phyloP scores from a whole-genome alignment of 1,284 basidiomycete genomes.

The Microbotryum silenes-acaulis region DNA sequence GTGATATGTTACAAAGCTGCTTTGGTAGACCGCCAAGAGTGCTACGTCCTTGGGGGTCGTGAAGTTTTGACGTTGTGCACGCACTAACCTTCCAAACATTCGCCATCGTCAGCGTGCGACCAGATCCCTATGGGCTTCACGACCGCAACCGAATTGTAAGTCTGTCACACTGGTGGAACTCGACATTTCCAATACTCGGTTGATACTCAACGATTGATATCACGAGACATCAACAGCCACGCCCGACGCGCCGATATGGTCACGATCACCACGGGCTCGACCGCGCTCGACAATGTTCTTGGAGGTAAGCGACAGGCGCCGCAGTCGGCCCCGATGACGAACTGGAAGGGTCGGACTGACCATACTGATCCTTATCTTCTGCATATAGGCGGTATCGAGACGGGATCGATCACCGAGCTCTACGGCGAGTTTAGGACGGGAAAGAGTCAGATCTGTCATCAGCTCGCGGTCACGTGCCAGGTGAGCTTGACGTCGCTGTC shows the following conservation, averaged over 20 bases:
- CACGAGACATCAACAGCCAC: slow-evolving; percentile 50
- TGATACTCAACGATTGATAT: no score
- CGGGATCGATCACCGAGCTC: slow-evolving; percentile 94
- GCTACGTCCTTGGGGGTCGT: neutral
- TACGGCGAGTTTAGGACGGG: slow-evolving; percentile 99
- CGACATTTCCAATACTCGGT: neutral
- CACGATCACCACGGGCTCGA: slow-evolving; percentile 93
- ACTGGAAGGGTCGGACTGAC: neutral
- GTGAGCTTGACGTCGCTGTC: slow-evolving; percentile 34
- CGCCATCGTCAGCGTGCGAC: slow-evolving; percentile 63
- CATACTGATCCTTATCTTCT: slow-evolving; percentile 2
- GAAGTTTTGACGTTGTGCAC: neutral
- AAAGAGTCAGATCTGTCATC: slow-evolving; percentile 97
- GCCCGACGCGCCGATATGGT: slow-evolving; percentile 91
- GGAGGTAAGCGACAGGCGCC: slow-evolving; percentile 56
- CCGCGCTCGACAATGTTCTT: slow-evolving; percentile 88
- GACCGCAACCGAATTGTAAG: slow-evolving; percentile 76
- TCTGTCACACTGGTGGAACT: neutral
- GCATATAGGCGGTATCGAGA: slow-evolving; percentile 80
- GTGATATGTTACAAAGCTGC: slow-evolving; percentile 33
- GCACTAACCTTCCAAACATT: neutral
- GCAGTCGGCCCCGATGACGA: neutral
- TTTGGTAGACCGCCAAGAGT: neutral
- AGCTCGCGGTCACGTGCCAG: slow-evolving; percentile 94
- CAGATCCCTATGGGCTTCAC: slow-evolving; percentile 97